Base-by-base conservation (phyloP, 805 yeast species). In the Pichia occidentalis region DNA sequence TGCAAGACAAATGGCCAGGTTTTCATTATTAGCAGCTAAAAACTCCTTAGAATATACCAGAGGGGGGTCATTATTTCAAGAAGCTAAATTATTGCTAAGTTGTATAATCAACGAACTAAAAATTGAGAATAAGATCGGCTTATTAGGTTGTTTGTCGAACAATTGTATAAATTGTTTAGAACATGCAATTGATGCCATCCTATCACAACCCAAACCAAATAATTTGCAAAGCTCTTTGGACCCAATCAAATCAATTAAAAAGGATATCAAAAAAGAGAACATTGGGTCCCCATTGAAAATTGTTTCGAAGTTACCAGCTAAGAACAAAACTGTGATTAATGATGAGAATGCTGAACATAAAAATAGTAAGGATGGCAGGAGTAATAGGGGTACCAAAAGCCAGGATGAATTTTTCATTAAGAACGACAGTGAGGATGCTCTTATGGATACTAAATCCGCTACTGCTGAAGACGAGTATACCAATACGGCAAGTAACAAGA, bases 31-130 rank as follows among this genome's bases (percentile, higher is more conserved):
- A 32, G 81, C 80, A 20, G 85, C 87, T 0, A 75, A 75, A 45
- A 87, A 94, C 12, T 75, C 86, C 1, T 63, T 87, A 39, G 95
- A 86, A 45, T 85, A 84, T 53, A 77, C 85, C 2, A 76, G 85
- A 53, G 86, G 87, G 26, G 95, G 95, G 0, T 78, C 90, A 1
- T 59, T 86, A 38, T 77, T 80, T 53, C 83, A 76, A 52, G 86
- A 79, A 36, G 75, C 80, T 53, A 80, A 76, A 47, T 67, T 60
- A 24, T 60, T 83, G 33, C 59, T 86, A 32, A 57, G 65, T 16
- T 70, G 64, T 22, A 66, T 77, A 3, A 57, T 80, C 2, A 59
- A 64, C 17, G 73, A 70, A 34, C 59, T 81, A 40, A 73, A 65
- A 46, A 49, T 55, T 11, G 83, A 77, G 48, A 69, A 75, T 32